These are phyloP conservation scores for Adansonia digitata DNA, from an alignment of 345 rosid genomes.

Conservation along the genomic window DNA sequence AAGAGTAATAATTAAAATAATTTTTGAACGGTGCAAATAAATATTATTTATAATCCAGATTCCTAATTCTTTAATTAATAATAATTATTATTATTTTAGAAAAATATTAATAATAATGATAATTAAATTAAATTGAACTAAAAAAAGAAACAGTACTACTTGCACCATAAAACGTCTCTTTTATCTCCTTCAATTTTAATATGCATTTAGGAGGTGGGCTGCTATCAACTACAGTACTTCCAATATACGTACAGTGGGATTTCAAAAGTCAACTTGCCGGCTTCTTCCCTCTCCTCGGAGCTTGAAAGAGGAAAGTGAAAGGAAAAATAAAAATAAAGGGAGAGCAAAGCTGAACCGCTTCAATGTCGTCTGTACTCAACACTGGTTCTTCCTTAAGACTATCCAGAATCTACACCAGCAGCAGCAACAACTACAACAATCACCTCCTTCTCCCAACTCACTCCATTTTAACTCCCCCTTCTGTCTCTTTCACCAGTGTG, in stretches of 20 bases:
- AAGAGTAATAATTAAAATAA: too few species aligned
- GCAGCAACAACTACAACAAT: conserved; percentile 19
- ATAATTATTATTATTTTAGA: too few species aligned
- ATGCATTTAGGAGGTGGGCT: background rate
- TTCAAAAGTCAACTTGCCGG: background rate
- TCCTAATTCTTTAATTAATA: too few species aligned
- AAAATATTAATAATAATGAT: too few species aligned
- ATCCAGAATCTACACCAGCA: conserved; percentile 19
- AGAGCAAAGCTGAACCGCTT: conserved; percentile 1
- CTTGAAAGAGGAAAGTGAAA: background rate
- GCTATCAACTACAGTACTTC: background rate
- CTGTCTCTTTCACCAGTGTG: conserved; percentile 54
- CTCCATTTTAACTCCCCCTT: conserved; percentile 22
- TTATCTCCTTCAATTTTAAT: too few species aligned
- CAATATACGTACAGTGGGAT: too few species aligned
- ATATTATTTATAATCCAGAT: too few species aligned
- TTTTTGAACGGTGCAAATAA: too few species aligned
- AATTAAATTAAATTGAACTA: too few species aligned
- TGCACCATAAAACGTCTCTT: too few species aligned
- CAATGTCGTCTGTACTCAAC: conserved; percentile 63
- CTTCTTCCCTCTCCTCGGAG: background rate
- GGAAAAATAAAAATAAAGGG: background rate
- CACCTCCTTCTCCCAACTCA: conserved; percentile 32
- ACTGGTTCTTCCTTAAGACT: conserved; percentile 37
- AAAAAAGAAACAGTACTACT: too few species aligned